phyloP scores from a whole-genome alignment of 116 monocot genomes.

The Zostera marina region DNA sequence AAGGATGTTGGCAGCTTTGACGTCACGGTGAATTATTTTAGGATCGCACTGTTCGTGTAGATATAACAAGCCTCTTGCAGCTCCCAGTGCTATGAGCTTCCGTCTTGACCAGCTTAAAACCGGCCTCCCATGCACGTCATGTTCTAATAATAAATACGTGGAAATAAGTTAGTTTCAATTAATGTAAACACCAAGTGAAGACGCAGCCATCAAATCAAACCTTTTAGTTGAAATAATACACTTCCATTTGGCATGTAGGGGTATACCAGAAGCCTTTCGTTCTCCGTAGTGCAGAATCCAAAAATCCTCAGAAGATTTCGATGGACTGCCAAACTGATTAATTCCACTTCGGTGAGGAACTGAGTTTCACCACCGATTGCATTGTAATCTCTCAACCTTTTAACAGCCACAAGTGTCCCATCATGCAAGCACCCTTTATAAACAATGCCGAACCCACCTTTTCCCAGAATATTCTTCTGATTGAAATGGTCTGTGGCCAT shows the following conservation, averaged over 20 bases:
- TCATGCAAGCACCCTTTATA: constrained; percentile 79
- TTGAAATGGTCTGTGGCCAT: constrained; percentile 73
- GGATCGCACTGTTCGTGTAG: constrained; percentile 97
- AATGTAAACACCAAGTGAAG: too few relatives aligned
- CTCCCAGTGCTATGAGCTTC: constrained; percentile 76
- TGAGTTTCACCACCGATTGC: constrained; percentile 69
- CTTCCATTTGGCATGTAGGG: constrained; percentile 98
- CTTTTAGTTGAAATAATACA: constrained; percentile 83
- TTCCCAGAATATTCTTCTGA: constrained; percentile 74
- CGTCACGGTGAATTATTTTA: constrained; percentile 90
- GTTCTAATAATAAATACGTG: constrained; percentile 28
- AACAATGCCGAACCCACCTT: constrained; percentile 91
- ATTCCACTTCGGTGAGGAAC: constrained; percentile 91
- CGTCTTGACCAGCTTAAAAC: constrained; percentile 70
- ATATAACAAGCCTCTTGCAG: constrained; percentile 71
- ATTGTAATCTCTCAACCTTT: constrained; percentile 74
- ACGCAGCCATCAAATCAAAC: too few relatives aligned
- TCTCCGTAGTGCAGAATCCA: constrained; percentile 77
- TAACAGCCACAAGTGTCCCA: constrained; percentile 72
- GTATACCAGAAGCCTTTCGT: constrained; percentile 82
- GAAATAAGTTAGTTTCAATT: too few relatives aligned
- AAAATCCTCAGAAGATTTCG: constrained; percentile 71
- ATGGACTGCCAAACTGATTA: constrained; percentile 89
- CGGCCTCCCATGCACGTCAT: constrained; percentile 48
- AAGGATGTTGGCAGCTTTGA: constrained; percentile 92